Base-by-base conservation (phyloP, 208 protist genomes). In the Trypanosoma caninum region DNA sequence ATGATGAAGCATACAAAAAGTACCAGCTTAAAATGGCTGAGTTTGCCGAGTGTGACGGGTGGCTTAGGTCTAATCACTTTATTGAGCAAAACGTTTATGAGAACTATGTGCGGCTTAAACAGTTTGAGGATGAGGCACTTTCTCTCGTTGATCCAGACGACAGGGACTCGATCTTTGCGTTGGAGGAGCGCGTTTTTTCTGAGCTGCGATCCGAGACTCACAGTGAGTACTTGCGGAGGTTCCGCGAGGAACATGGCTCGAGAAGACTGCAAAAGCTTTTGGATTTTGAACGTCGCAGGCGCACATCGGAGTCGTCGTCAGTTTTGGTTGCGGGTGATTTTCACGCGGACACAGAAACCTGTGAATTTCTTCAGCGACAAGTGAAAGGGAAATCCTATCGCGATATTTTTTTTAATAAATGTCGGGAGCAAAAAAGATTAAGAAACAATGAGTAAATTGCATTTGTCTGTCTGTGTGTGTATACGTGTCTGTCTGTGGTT, bases 1-100 rank as follows among this genome's bases (percentile, higher is more conserved):
- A 82, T 20, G 79, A 81, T 27, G 75, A 82, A 40, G 65, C 66
- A 5, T 93, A 82, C 53, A 61, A 69, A 16, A 37, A 41, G 27
- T 76, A 86, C 37, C 44, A 58, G 4, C 48, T 69, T 20, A 65
- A 74, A 30, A 64, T 87, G 53, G 44, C 67, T 22, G 69, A 20
- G 1, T 71, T 69, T 34, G 28, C 47, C 0, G 73, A 69, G 14
- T 70, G 79, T 44, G 56, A 57, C 20, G 67, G 67, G 35, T 89
- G 72, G 70, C 56, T 89, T 4, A 88, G 82, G 44, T 28, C 66
- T 20, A 48, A 38, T 61, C 45, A 20, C 72, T 84, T 44, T 46
- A 50, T 80, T 28, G 59, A 51, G 5, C 41, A 50, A 2, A 41
- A 72, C 37, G 48, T 79, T 27, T 52, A 28, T 0, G 52, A 55